phyloP scores from a whole-genome alignment of 2,329 filamentous ascomycete genomes.

The Sarocladium strictum region DNA sequence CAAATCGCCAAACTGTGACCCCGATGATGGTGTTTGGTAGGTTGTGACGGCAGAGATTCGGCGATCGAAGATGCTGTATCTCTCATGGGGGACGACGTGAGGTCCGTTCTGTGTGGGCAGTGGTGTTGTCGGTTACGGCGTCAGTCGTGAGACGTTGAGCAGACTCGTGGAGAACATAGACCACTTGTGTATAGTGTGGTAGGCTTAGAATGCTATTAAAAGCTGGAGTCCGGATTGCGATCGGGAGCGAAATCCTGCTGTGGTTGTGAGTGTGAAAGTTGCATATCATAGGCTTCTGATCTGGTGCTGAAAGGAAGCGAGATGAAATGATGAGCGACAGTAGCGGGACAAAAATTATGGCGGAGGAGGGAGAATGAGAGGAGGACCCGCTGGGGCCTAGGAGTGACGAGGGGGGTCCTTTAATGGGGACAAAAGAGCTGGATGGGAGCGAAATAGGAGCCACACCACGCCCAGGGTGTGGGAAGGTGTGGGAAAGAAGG shows the following conservation, averaged over 20 bases:
- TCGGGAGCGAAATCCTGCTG: no score
- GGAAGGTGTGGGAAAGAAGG: not conserved
- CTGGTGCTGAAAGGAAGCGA: not conserved
- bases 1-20: not conserved
- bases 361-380: slow-evolving; percentile 2
- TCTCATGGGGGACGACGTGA: not conserved
- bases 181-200: not conserved
- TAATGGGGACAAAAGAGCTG: not conserved
- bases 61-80: not conserved
- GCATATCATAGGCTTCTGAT: not conserved
- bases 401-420: slow-evolving; percentile 2
- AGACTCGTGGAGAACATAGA: not conserved
- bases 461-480: not conserved
- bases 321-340: slow-evolving; percentile 7
- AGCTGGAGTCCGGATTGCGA: not conserved
- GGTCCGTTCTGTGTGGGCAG: not conserved
- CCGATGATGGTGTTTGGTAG: not conserved
- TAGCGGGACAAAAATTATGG: slow-evolving; percentile 4
- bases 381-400: not conserved
- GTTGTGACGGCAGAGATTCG: not conserved
- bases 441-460: not conserved
- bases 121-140: not conserved
- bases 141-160: not conserved
- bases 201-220: not conserved
- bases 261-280: not conserved